Evolutionary conservation across 805 yeast genomes (phyloP), one percentile per base, ranked within the genome.

Genomic region (Wickerhamomyces ciferrii): DNA sequence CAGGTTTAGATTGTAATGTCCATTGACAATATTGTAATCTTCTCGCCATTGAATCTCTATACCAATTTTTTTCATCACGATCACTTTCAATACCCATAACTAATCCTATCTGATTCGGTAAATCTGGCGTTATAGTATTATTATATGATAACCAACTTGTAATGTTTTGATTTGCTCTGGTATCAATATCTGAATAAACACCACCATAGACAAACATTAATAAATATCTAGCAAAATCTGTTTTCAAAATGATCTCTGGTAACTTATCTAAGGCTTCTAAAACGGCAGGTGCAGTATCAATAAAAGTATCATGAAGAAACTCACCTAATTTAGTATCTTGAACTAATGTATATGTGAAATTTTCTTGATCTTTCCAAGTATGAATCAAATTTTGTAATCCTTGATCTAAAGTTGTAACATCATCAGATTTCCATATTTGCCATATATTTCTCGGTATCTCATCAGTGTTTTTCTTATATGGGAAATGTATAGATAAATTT

Each of bases 221-320:
- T 55, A 87, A 69, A 61, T 87, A 87, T 47, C 94, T 68, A 72
- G 87, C 87, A 58, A 86, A 87, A 61, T 87, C 95, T 0, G 92
- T 92, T 60, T 82, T 81, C 49, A 87, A 66, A 45, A 87, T 84
- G 17, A 75, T 72, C 5, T 3, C 2, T 13, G 39, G 39, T 5
- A 37, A 7, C 21, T 21, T 37, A 7, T 11, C 5, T 3, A 37
- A 37, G 5, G 25, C 25, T 21, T 37, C 39, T 5, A 37, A 3
- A 20, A 37, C 25, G 4, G 17, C 7, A 5, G 35, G 35, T 15
- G 18, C 18, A 5, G 17, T 31, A 14, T 37, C 25, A 20, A 8
- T 25, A 14, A n/a, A 37, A 14, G 25, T 10, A 17, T 37, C 18
- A 37, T 37, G 10, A 6, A 20, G 8, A 17, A 37, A 37, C 6